These are phyloP conservation scores for Lachnellula hyalina DNA, from an alignment of 2,329 filamentous ascomycete species.

Conservation along the genomic window DNA sequence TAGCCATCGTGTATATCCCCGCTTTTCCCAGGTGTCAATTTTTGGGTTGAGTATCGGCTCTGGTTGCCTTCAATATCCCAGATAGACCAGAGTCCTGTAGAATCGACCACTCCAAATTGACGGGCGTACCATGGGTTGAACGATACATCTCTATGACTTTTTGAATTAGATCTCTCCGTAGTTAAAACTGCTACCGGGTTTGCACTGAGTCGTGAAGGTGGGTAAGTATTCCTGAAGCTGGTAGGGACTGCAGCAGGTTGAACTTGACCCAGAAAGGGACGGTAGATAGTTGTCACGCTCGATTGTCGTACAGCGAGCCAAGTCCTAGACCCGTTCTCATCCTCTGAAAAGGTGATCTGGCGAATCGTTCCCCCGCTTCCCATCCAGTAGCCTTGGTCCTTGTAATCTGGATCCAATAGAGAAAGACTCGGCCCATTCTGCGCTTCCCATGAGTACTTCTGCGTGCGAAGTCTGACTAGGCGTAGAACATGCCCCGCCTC, in stretches of 20 bases:
- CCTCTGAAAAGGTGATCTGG: conserved; percentile 41
- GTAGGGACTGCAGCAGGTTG: conserved; percentile 6
- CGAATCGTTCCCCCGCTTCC: conserved; percentile 39
- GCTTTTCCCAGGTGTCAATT: conserved; percentile 17
- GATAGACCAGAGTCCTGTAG: conserved; percentile 60
- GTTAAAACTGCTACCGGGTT: conserved; percentile 51
- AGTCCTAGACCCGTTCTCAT: conserved; percentile 31
- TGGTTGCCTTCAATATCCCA: conserved; percentile 45
- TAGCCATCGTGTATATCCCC: conserved; percentile 25
- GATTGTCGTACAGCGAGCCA: conserved; percentile 44
- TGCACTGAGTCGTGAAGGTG: conserved; percentile 48
- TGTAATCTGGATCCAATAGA: conserved; percentile 13
- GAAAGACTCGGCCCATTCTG: conserved; percentile 18
- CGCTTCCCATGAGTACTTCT: conserved; percentile 26
- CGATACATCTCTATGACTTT: conserved; percentile 54
- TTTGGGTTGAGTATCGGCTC: conserved; percentile 6
- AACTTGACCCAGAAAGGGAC: conserved; percentile 24
- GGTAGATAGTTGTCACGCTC: conserved; percentile 39
- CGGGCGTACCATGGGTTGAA: conserved; percentile 59
- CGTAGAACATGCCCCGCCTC: conserved; percentile 28
- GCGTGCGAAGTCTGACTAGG: conserved; percentile 23
- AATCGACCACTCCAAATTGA: conserved; percentile 62
- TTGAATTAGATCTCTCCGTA: conserved; percentile 46
- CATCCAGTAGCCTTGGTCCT: conserved; percentile 28
- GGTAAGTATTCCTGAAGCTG: conserved; percentile 11